Evolutionary conservation across 208 protist genomes (phyloP).

Genomic region (Crithidia sp.): DNA sequence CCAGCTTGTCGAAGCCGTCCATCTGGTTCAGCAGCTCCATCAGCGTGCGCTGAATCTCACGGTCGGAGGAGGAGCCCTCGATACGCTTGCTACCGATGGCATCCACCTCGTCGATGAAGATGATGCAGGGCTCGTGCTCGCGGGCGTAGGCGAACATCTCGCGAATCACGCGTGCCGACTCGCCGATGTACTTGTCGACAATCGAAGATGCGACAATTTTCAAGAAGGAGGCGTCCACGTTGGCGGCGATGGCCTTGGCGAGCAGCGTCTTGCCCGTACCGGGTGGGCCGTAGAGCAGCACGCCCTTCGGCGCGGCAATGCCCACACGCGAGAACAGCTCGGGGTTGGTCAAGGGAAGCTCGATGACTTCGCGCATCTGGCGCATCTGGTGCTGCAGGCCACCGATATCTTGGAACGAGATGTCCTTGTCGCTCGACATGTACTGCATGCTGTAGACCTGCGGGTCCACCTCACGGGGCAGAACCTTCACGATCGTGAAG

Average conservation of each 20-base stretch:
- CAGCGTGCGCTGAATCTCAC: conserved; percentile 99
- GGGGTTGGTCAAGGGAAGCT: conserved; percentile 99
- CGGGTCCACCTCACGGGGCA: conserved; percentile 99
- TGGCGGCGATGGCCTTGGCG: conserved; percentile 98
- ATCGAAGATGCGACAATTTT: conserved; percentile 99
- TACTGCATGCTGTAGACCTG: conserved; percentile 99
- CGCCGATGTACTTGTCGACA: conserved; percentile 99
- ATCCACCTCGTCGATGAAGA: conserved; percentile 99
- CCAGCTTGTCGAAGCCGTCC: conserved; percentile 98
- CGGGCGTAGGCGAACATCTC: conserved; percentile 99
- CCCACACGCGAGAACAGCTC: conserved; percentile 99
- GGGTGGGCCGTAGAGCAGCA: conserved; percentile 99
- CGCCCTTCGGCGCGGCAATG: conserved; percentile 99
- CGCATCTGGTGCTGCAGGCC: conserved; percentile 98
- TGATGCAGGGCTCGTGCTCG: conserved; percentile 99
- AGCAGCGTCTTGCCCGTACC: conserved; percentile 97
- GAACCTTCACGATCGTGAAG: conserved; percentile 98
- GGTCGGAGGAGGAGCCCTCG: conserved; percentile 98
- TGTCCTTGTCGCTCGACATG: conserved; percentile 94
- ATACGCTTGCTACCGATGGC: conserved; percentile 99
- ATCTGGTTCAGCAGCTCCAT: conserved; percentile 99
- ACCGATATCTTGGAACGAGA: conserved; percentile 97
- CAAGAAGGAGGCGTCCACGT: conserved; percentile 98
- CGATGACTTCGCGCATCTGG: conserved; percentile 99
- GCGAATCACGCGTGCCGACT: conserved; percentile 98